Evolutionary conservation across 1,139 yeast genomes (phyloP), one percentile per base, ranked within the genome.

Genomic region (Sugiyamaella japonica): DNA sequence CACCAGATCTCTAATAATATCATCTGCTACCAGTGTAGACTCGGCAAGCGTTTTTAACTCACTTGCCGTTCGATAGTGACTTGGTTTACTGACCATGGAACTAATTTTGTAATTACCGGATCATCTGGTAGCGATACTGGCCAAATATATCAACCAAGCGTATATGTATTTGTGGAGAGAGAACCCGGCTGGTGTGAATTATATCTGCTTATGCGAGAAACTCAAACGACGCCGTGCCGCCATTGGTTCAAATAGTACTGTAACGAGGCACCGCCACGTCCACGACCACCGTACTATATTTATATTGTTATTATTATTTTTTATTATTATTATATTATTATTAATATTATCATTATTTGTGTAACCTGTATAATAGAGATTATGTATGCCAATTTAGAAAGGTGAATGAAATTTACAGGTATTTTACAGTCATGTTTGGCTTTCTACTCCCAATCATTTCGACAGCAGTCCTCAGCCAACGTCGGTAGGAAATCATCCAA

Each of bases 401-500:
- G 4, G 10, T 37, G 10, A 9, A 37, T 37, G 17, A 15, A 37
- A 37, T 15, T 37, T 37, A 37, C 40, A 37, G 12, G 10, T 37
- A 37, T 37, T 37, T 37, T 37, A 37, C 40, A 37, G 10, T 37
- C 12, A 15, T 16, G 17, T 38, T 34, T 10, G 12, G 13, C 16
- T 34, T 7, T 13, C 38, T 28, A 48, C 45, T 48, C 51, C 51
- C 51, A 48, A 28, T 48, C 51, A 12, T 45, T 39, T 20, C 40
- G 32, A 31, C 52, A 39, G 16, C 48, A 41, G 67, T 88, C 96
- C 56, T 80, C 84, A 36, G 87, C 90, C 53, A 89, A 85, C 41
- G 80, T 80, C 50, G 81, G 84, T 61, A 89, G 75, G 32, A 85
- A 95, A 49, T 88, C 95, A 63, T 88, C 89, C 53, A 88, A 75